Evolutionary conservation across 2,329 filamentous ascomycete genomes (phyloP).

Genomic region (Fusarium foetens): DNA sequence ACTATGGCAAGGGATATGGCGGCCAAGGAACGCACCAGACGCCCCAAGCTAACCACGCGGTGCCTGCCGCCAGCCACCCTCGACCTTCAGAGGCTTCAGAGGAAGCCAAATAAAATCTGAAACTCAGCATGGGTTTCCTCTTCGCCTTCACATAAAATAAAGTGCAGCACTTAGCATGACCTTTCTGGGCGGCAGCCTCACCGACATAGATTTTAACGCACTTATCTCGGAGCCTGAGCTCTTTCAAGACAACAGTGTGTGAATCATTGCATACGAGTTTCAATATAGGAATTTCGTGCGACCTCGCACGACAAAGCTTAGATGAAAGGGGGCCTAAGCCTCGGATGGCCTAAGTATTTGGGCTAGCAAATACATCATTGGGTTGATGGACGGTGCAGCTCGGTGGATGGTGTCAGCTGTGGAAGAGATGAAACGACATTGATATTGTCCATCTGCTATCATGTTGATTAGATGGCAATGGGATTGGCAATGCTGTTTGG

Average conservation of each 20-base stretch:
- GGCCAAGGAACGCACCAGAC: slow-evolving; percentile 56
- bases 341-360: slow-evolving; percentile 27
- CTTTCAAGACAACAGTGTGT: slow-evolving; percentile 31
- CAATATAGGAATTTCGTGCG: slow-evolving; percentile 39
- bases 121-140: slow-evolving; percentile 18
- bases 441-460: slow-evolving; percentile 20
- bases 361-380: slow-evolving; percentile 35
- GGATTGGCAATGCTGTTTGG: slow-evolving; percentile 7
- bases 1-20: slow-evolving; percentile 64
- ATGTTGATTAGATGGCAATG: slow-evolving; percentile 11
- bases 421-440: slow-evolving; percentile 10
- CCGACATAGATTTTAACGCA: slow-evolving; percentile 39
- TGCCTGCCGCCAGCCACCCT: slow-evolving; percentile 48
- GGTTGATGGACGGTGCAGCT: slow-evolving; percentile 27
- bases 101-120: slow-evolving; percentile 55
- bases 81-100: slow-evolving; percentile 54
- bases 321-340: slow-evolving; percentile 33
- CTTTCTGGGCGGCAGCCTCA: slow-evolving; percentile 38
- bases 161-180: slow-evolving; percentile 39
- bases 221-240: slow-evolving; percentile 37
- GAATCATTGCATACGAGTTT: slow-evolving; percentile 38
- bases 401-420: slow-evolving; percentile 16
- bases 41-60: slow-evolving; percentile 50
- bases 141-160: slow-evolving; percentile 27
- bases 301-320: slow-evolving; percentile 36